These are phyloP conservation scores for Pinus albicaulis DNA, from an alignment of 75 land plant genomes.

Conservation along the genomic window DNA sequence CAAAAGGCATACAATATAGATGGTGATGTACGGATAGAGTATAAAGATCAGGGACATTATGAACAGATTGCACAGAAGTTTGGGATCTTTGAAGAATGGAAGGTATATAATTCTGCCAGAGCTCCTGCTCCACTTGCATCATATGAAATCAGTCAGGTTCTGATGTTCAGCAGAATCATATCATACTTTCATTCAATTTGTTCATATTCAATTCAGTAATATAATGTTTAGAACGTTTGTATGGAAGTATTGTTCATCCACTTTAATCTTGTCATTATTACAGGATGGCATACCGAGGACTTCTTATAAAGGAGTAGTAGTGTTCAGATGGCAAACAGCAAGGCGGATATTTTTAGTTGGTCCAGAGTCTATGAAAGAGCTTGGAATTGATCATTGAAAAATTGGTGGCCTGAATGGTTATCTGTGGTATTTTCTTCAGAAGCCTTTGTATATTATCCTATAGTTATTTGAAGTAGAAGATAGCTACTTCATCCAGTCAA, in stretches of 20 bases:
- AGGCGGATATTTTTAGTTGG: slow-evolving; percentile 81
- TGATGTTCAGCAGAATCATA: not conserved
- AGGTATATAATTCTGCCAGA: slow-evolving; percentile 35
- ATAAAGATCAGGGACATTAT: slow-evolving; percentile 65
- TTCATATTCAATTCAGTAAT: not conserved
- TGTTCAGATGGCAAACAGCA: slow-evolving; percentile 75
- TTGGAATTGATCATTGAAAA: slow-evolving; percentile 29
- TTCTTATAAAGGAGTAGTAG: slow-evolving; percentile 94
- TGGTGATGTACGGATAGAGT: slow-evolving; percentile 89
- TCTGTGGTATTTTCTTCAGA: no score
- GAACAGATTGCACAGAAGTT: slow-evolving; percentile 85
- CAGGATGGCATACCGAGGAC: slow-evolving; percentile 97
- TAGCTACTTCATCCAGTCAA: no score
- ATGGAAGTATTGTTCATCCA: not conserved
- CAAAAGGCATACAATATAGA: slow-evolving; percentile 65
- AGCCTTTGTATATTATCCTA: no score
- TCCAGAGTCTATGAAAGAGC: slow-evolving; percentile 61
- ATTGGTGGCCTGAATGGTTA: no score
- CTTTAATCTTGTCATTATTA: not conserved
- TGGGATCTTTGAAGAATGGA: slow-evolving; percentile 99
- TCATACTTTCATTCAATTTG: not conserved
- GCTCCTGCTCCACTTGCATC: not conserved
- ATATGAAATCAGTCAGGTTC: not conserved
- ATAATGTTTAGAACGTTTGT: not conserved
- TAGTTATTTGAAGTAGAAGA: no score